Evolutionary conservation across 345 rosid genomes (phyloP), one percentile per base, ranked within the genome.

Genomic region (Carallia pectinifolia): DNA sequence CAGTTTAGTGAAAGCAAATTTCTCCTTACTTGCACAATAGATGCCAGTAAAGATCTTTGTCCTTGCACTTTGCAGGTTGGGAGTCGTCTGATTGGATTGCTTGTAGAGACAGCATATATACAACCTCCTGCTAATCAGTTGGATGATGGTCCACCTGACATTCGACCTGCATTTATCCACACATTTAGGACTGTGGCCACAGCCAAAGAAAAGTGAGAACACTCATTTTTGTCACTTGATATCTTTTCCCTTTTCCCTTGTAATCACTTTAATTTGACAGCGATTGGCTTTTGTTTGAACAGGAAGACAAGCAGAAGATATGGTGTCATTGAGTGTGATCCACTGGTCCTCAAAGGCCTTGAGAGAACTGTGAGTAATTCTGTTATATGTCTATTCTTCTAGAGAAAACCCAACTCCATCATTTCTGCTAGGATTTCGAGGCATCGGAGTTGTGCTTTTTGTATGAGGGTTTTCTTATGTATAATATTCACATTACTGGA

Each of bases 111-210:
- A 64, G 98, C 99, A 74, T 87, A 84, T 77, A 85, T 96, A 81
- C 99, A 95, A 62, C 77, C 93, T 69, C 89, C 98, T 71, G 65
- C 82, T 72, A 74, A 85, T 82, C 90, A 88, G 77, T 74, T 79
- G 71, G 90, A 70, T 53, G 84, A 85, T 74, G 79, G 66, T 77
- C 92, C 89, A 54, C 96, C 98, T 73, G 96, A 92, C 74, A 74
- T 90, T 65, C 88, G 89, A 50, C 99, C 99, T 74, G 99, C 99
- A 82, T 95, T 95, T 89, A 53, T 74, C 65, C 99, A 95, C 76
- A 77, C 87, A 16, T 76, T 83, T 61, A 87, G 67, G 83, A 81
- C 86, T 52, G 66, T 81, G 78, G 66, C 78, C 18, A 81, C 80
- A 77, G 66, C 78, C 18, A 81, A 81, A 67, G 89, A 77, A 74